Percentiles rank a stretch among this genome's conserved stretches.
These are phyloP conservation scores for Leccinum obscurum DNA, from an alignment of 768 basidiomycete species.

Conservation along the genomic window DNA sequence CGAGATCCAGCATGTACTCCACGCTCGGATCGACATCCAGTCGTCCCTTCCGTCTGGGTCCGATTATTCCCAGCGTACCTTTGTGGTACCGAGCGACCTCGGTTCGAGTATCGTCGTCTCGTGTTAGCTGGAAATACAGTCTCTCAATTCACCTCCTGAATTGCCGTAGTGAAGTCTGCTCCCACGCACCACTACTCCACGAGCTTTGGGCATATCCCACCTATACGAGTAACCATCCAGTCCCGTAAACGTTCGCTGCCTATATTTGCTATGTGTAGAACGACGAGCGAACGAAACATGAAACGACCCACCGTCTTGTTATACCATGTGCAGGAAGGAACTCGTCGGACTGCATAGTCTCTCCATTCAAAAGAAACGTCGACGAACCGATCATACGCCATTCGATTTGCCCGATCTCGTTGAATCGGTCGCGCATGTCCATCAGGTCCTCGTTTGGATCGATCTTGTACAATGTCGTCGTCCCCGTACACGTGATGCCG, in stretches of 20 bases:
- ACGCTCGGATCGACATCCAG: slow-evolving; percentile 21
- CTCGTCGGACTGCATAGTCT: slow-evolving; percentile 22
- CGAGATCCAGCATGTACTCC: slow-evolving; percentile 24
- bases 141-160: not conserved
- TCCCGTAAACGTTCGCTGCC: slow-evolving; percentile 29
- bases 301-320: slow-evolving; percentile 13
- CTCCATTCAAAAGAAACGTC: slow-evolving; percentile 29
- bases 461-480: slow-evolving; percentile 25
- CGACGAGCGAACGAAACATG: not conserved
- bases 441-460: slow-evolving; percentile 12
- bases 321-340: slow-evolving; percentile 25
- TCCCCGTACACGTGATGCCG: slow-evolving; percentile 1
- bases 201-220: slow-evolving; percentile 27
- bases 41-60: slow-evolving; percentile 8
- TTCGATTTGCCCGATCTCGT: slow-evolving; percentile 34
- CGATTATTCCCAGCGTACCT: slow-evolving; percentile 18
- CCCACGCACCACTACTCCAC: slow-evolving; percentile 12
- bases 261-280: not conserved
- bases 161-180: too few relatives aligned
- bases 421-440: slow-evolving; percentile 30
- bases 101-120: slow-evolving; percentile 14
- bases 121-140: slow-evolving; percentile 12
- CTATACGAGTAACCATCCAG: slow-evolving; percentile 33
- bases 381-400: slow-evolving; percentile 30
- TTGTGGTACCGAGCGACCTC: slow-evolving; percentile 21